These are phyloP conservation scores for Yamadazyma tumulicola DNA, from an alignment of 805 yeast species.

Conservation along the genomic window DNA sequence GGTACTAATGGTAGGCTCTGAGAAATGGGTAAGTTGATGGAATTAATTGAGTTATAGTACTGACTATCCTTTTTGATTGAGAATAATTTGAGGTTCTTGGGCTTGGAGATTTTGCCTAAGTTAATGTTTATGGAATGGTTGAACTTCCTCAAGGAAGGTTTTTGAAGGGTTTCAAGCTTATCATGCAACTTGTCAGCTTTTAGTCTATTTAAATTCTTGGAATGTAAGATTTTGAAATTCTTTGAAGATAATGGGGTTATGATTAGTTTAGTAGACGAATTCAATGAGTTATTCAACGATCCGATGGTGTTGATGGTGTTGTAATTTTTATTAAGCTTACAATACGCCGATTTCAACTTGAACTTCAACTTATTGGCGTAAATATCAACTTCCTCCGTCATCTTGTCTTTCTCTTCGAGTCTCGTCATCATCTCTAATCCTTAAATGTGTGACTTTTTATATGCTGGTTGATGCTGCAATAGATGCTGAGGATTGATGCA, in stretches of 20 bases:
- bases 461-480: no score
- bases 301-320: not conserved
- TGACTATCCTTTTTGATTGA: conserved; percentile 35
- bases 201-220: not conserved
- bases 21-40: conserved; percentile 11
- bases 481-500: no score
- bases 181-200: not conserved
- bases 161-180: not conserved
- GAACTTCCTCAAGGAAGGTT: no score
- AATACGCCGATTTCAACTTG: conserved; percentile 40
- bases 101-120: conserved; percentile 4
- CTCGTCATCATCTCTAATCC: no score
- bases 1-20: no score
- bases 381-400: conserved; percentile 13
- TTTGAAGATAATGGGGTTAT: conserved; percentile 5
- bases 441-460: no score
- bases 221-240: conserved; percentile 1
- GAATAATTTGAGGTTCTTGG: conserved; percentile 27
- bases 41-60: conserved; percentile 23
- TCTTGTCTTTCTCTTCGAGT: no score
- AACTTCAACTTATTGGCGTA: conserved; percentile 40
- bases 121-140: conserved; percentile 7
- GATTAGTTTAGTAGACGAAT: conserved; percentile 13
- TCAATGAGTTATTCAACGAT: conserved; percentile 6
- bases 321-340: conserved; percentile 30